Percentiles rank a stretch among this genome's conserved stretches.
Evolutionary conservation across 2,329 filamentous ascomycete genomes (phyloP).

Genomic region (Epichloe amarillans): DNA sequence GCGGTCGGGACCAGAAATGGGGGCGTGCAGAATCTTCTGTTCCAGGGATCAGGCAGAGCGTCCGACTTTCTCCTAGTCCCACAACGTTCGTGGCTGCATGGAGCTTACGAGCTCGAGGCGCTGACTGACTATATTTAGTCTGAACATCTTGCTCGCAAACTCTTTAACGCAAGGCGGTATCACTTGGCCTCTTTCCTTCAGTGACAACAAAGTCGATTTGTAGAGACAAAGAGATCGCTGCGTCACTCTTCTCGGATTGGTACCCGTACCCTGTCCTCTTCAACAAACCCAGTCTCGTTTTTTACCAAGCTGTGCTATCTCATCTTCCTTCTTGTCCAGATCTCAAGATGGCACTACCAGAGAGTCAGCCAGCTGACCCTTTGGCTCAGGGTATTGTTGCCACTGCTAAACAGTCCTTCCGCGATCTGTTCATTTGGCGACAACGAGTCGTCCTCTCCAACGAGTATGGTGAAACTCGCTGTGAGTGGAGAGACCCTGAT

Average conservation of each 20-base stretch:
- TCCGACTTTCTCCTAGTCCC: not conserved
- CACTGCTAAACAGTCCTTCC: slow-evolving; percentile 49
- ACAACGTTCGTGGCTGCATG: not conserved
- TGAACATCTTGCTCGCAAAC: not conserved
- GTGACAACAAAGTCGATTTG: too few relatives aligned
- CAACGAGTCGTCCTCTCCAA: slow-evolving; percentile 57
- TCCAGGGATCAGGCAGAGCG: not conserved
- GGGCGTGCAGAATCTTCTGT: not conserved
- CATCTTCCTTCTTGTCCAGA: not conserved
- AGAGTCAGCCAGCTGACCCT: slow-evolving; percentile 46
- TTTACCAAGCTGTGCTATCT: not conserved
- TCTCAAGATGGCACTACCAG: slow-evolving; percentile 1
- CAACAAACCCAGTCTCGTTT: not conserved
- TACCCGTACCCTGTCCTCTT: not conserved
- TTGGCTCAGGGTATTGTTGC: slow-evolving; percentile 51
- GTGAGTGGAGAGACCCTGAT: slow-evolving; percentile 55
- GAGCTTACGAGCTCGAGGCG: too few relatives aligned
- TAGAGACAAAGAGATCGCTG: not conserved
- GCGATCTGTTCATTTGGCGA: slow-evolving; percentile 60
- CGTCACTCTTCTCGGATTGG: not conserved
- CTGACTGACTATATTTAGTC: not conserved
- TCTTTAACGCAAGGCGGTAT: not conserved
- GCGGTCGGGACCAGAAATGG: not conserved
- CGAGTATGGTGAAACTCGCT: slow-evolving; percentile 47
- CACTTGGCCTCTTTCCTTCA: not conserved